Evolutionary conservation across 129 eudicot genomes (phyloP).

Genomic region (Helichrysum umbraculigerum): DNA sequence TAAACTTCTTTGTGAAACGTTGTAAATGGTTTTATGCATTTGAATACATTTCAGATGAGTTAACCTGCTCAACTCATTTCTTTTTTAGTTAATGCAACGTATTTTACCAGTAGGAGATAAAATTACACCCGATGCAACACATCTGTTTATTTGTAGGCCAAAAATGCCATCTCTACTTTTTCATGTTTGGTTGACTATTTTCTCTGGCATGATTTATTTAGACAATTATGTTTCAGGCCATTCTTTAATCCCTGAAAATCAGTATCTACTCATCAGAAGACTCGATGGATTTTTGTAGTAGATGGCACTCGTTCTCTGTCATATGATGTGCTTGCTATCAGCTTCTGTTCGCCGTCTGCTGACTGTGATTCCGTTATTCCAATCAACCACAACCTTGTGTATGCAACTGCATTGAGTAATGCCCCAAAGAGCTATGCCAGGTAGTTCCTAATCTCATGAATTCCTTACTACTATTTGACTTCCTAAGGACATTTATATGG

Average conservation of each 20-base stretch:
- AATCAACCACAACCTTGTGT: slow-evolving; percentile 60
- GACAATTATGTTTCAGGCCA: slow-evolving; percentile 42
- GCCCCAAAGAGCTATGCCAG: too few relatives aligned
- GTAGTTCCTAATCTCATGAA: too few relatives aligned
- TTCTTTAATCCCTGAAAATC: slow-evolving; percentile 73
- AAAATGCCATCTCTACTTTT: neutral
- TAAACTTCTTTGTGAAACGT: neutral
- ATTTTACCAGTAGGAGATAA: neutral
- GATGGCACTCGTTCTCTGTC: slow-evolving; percentile 50
- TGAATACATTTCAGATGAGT: neutral
- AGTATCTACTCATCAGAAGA: slow-evolving; percentile 53
- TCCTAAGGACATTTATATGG: too few relatives aligned
- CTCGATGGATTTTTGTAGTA: slow-evolving; percentile 88
- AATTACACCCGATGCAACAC: neutral
- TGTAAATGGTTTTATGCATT: neutral
- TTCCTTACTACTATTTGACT: too few relatives aligned
- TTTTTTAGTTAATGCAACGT: neutral
- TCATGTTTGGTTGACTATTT: neutral
- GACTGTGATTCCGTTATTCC: slow-evolving; percentile 57
- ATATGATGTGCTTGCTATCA: slow-evolving; percentile 70
- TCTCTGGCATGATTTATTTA: slow-evolving; percentile 17
- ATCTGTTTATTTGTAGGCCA: neutral
- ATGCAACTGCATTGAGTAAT: too few relatives aligned
- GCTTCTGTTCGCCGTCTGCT: slow-evolving; percentile 59
- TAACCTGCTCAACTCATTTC: neutral